Percentiles rank a stretch among this genome's conserved stretches.
phyloP scores from a whole-genome alignment of 106 monocot species.

The Triglochin maritima region DNA sequence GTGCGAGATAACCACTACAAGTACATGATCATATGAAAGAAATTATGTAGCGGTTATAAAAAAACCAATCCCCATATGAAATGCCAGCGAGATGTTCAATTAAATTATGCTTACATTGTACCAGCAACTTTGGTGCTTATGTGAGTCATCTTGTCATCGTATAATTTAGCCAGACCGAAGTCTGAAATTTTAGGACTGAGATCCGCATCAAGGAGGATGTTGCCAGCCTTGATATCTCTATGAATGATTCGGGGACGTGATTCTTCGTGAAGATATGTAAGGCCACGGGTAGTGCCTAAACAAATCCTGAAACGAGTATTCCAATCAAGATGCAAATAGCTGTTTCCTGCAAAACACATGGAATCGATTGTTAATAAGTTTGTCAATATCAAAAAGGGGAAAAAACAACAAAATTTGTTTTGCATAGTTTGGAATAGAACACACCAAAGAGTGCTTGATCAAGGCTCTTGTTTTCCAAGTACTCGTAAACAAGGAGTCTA shows the following conservation, averaged over 20 bases:
- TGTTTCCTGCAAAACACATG: constrained; percentile 18
- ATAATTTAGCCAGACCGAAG: constrained; percentile 43
- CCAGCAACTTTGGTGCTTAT: constrained; percentile 81
- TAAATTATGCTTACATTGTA: constrained; percentile 39
- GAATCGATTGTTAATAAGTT: no score
- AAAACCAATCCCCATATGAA: background rate
- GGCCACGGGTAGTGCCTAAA: constrained; percentile 63
- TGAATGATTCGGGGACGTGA: constrained; percentile 64
- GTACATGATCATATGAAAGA: constrained; percentile 7
- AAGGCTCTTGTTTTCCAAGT: constrained; percentile 18
- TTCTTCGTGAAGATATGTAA: constrained; percentile 81
- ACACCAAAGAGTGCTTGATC: constrained; percentile 21
- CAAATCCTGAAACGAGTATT: constrained; percentile 66
- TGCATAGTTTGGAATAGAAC: background rate
- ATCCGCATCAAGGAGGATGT: constrained; percentile 50
- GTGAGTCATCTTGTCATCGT: constrained; percentile 71
- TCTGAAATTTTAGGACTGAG: constrained; percentile 8
- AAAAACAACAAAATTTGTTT: no score
- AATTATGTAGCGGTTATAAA: background rate
- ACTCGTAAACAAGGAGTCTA: constrained; percentile 20
- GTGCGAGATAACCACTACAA: constrained; percentile 73
- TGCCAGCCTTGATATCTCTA: constrained; percentile 62
- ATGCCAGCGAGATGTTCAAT: no score
- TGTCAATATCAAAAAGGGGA: no score
- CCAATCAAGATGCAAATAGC: constrained; percentile 45